A percentile compares a stretch with the other conserved stretches of the same genome.
phyloP scores from a whole-genome alignment of 163 green algal genomes.

The Chloromonas sp. region DNA sequence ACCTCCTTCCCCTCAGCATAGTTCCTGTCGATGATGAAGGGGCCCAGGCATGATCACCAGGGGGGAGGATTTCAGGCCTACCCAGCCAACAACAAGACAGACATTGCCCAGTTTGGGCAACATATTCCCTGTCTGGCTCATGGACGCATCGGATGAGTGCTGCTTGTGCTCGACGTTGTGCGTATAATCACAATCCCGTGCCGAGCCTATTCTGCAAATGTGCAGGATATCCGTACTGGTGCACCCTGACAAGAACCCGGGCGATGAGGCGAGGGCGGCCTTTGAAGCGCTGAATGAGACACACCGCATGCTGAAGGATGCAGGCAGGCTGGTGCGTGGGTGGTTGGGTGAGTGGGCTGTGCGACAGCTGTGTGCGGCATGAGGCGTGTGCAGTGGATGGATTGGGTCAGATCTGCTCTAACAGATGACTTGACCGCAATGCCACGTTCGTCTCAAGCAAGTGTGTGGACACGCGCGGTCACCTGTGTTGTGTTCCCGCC shows the following conservation, averaged over 20 bases:
- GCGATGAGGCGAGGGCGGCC: constrained; percentile 52
- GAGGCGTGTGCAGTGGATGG: neutral
- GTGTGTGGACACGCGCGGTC: too few relatives aligned
- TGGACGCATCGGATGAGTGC: too few relatives aligned
- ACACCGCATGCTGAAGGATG: constrained; percentile 56
- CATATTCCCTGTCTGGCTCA: too few relatives aligned
- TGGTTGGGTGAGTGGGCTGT: neutral
- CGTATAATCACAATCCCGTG: too few relatives aligned
- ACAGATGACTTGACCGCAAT: neutral
- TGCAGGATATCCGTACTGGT: constrained; percentile 62
- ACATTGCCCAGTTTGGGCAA: too few relatives aligned
- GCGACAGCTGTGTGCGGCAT: too few relatives aligned
- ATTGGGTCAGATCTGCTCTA: neutral
- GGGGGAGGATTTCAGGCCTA: too few relatives aligned
- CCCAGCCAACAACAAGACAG: too few relatives aligned
- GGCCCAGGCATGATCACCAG: too few relatives aligned
- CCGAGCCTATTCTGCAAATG: neutral
- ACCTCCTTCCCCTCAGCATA: neutral
- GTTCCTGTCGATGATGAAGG: neutral
- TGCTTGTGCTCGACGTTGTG: too few relatives aligned
- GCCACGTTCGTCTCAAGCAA: too few relatives aligned
- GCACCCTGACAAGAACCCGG: constrained; percentile 75
- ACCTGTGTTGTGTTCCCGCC: too few relatives aligned
- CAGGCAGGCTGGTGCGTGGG: constrained; percentile 14
- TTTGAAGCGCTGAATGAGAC: constrained; percentile 73